Evolutionary conservation across 1,139 yeast genomes (phyloP).

Genomic region (Taphrina deformans): DNA sequence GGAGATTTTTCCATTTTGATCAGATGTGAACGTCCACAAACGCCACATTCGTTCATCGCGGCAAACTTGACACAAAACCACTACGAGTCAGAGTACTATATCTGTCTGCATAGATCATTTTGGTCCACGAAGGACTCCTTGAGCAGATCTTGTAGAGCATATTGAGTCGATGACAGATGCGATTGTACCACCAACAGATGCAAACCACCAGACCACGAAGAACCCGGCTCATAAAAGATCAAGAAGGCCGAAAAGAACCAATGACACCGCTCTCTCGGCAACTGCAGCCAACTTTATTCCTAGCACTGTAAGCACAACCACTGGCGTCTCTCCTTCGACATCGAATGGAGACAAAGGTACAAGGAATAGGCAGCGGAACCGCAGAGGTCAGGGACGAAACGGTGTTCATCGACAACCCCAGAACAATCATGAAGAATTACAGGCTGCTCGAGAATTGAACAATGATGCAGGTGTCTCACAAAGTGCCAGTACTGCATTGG

Average conservation of each 20-base stretch:
- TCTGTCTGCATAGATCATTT: too few relatives aligned
- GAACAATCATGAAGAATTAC: not conserved
- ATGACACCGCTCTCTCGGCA: not conserved
- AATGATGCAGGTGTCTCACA: not conserved
- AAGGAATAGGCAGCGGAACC: not conserved
- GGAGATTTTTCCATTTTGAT: not conserved
- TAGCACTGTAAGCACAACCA: not conserved
- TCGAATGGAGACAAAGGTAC: not conserved
- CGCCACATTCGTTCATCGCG: slow-evolving; percentile 12
- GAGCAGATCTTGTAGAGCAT: too few relatives aligned
- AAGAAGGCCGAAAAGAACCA: not conserved
- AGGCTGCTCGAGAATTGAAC: not conserved
- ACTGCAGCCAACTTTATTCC: not conserved
- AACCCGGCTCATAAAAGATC: not conserved
- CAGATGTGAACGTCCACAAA: not conserved
- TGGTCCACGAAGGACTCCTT: too few relatives aligned
- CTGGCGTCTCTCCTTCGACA: not conserved
- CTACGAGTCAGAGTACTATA: too few relatives aligned
- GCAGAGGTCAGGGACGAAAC: not conserved
- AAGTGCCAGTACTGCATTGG: not conserved
- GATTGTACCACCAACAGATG: not conserved
- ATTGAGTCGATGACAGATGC: not conserved
- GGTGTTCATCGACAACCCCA: not conserved
- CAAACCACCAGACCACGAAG: not conserved
- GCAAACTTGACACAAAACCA: too few relatives aligned